phyloP scores from a whole-genome alignment of 495 filamentous ascomycete genomes.

The Chaetomium tenue region DNA sequence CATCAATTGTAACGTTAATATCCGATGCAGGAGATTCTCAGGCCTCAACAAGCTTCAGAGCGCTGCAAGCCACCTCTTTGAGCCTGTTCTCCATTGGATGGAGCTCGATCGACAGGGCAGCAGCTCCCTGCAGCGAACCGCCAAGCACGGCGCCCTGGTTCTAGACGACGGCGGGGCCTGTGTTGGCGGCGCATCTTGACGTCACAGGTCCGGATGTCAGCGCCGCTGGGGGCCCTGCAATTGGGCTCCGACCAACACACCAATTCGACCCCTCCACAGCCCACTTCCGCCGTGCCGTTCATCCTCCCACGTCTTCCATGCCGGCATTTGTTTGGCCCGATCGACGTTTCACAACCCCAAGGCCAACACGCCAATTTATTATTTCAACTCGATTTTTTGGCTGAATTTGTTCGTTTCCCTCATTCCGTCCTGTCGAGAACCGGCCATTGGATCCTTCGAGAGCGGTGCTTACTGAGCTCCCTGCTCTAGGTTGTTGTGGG shows the following conservation, averaged over 20 bases:
- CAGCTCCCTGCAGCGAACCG: background rate
- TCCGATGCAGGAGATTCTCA: background rate
- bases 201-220: constrained; percentile 14
- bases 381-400: background rate
- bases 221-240: constrained; percentile 10
- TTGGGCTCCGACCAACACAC: constrained; percentile 7
- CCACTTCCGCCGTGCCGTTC: too few species aligned
- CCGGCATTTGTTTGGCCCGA: constrained; percentile 9
- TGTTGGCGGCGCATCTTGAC: constrained; percentile 16
- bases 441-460: background rate
- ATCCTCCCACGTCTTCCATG: too few species aligned
- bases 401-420: background rate
- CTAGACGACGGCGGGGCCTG: constrained; percentile 8
- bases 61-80: background rate
- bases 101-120: constrained; percentile 14
- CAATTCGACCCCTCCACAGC: constrained; percentile 13
- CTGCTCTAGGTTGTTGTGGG: background rate
- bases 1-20: background rate
- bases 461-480: constrained; percentile 16
- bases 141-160: constrained; percentile 15
- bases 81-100: background rate
- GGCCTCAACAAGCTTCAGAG: background rate
- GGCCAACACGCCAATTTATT: background rate
- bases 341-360: constrained; percentile 6
- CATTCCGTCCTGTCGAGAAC: background rate